Base-by-base conservation (phyloP, 805 yeast species). In the Tetrapisispora arboricola region DNA sequence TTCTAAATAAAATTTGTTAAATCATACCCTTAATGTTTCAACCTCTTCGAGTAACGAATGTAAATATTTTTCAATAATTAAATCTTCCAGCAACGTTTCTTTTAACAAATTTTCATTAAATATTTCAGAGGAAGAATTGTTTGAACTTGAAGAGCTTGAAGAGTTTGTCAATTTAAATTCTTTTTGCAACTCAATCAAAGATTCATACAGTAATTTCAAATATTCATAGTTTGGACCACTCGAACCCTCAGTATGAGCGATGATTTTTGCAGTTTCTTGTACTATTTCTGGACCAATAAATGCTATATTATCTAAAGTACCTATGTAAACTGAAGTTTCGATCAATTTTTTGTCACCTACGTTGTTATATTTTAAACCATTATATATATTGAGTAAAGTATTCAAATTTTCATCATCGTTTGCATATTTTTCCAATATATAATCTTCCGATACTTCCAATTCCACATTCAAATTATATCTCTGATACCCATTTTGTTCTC, bases 401-500 rank as follows among this genome's bases (percentile, higher is more conserved):
- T 36, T 6, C 15, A 19, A 3, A n/a, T 19, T 26, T 12, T 30
- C 34, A 11, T 20, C 4, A 24, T 34, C 37, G 6, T 34, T 16
- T n/a, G 16, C 21, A n/a, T 31, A 24, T 21, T 11, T 15, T 15
- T 29, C 22, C 12, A 16, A 7, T 17, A 27, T 25, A n/a, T 26
- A 21, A 7, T n/a, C 20, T 16, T 34, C 19, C 4, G 29, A 22
- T 15, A 20, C n/a, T 17, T 49, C 50, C 10, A 83, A 65, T 47
- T 72, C 70, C 54, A 86, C 84, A 5, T 75, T 76, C 3, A 86
- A 79, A 18, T 68, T 61, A 47, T 83, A 85, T 2, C 76, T 66
- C 1, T 85, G 68, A 59, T 88, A 88, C 0, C 96, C 97, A 54
- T 86, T 87, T 58, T 86, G 87, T 51, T 88, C 97, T 41, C 97